These are phyloP conservation scores for Sphaerulina musiva DNA, from an alignment of 2,329 filamentous ascomycete genomes.

Conservation along the genomic window DNA sequence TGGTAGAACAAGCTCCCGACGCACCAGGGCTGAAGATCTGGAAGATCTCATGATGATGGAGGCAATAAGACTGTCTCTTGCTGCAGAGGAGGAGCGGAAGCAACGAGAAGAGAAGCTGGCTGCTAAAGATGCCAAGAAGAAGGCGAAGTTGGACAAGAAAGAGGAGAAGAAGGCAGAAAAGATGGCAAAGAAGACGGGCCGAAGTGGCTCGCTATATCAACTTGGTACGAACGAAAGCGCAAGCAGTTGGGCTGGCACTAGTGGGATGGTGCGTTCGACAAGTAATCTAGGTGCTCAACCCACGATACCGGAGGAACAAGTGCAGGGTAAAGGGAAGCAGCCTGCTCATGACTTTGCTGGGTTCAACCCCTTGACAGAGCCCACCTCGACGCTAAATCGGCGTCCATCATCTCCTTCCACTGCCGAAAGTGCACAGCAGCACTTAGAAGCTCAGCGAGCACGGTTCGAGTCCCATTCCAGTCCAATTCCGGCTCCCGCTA, in stretches of 20 bases:
- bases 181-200: constrained; percentile 57
- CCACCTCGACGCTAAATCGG: constrained; percentile 39
- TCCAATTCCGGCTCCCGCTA: constrained; percentile 23
- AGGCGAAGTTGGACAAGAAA: constrained; percentile 67
- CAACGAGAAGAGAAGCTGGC: constrained; percentile 75
- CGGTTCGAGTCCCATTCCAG: constrained; percentile 33
- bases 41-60: constrained; percentile 99
- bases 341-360: constrained; percentile 39
- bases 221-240: constrained; percentile 32
- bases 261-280: constrained; percentile 30
- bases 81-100: constrained; percentile 86
- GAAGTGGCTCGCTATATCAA: constrained; percentile 49
- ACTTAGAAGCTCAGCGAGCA: constrained; percentile 42
- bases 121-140: constrained; percentile 75
- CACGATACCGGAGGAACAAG: constrained; percentile 34
- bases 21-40: constrained; percentile 71
- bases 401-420: constrained; percentile 21
- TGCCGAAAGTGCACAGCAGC: constrained; percentile 38
- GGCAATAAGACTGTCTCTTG: constrained; percentile 84
- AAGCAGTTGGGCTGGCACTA: constrained; percentile 29
- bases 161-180: constrained; percentile 61
- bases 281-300: constrained; percentile 49
- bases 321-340: constrained; percentile 44
- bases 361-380: constrained; percentile 40
- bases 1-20: constrained; percentile 47